Evolutionary conservation across 371 early-diverging fungal genomes (phyloP).

Genomic region (Mortierella sp.): DNA sequence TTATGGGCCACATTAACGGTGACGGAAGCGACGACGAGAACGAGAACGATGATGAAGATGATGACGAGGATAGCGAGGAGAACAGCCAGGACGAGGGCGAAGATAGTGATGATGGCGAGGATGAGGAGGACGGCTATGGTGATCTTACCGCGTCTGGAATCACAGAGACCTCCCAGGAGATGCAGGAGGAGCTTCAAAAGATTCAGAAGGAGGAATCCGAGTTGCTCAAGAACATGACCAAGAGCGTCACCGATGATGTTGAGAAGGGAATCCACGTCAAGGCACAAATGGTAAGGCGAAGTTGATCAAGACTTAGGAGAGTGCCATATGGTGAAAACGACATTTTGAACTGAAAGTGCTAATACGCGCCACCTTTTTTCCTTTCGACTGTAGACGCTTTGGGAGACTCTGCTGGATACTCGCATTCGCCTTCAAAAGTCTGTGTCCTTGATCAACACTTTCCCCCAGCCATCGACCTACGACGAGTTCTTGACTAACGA

Average conservation of each 20-base stretch:
- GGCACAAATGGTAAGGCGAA: conserved; percentile 64
- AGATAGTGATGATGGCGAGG: conserved; percentile 36
- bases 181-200: conserved; percentile 80
- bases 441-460: conserved; percentile 80
- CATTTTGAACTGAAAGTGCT: background rate
- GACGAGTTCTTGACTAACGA: conserved; percentile 52
- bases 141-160: conserved; percentile 29
- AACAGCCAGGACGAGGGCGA: conserved; percentile 46
- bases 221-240: conserved; percentile 40
- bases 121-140: conserved; percentile 56
- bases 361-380: background rate
- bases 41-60: conserved; percentile 46
- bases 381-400: conserved; percentile 68
- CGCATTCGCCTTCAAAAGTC: conserved; percentile 92
- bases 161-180: conserved; percentile 44
- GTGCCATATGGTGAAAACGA: background rate
- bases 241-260: conserved; percentile 81
- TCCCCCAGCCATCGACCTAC: conserved; percentile 73
- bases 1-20: conserved; percentile 47
- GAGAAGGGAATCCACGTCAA: conserved; percentile 94
- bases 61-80: conserved; percentile 37
- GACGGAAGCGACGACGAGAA: conserved; percentile 59
- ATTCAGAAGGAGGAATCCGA: conserved; percentile 87
- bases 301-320: background rate
- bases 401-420: conserved; percentile 90